Percentiles rank a stretch among this genome's conserved stretches.
Evolutionary conservation across 108 stramenopile species (phyloP).

Genomic region (Mayamaea pseudoterrestris): DNA sequence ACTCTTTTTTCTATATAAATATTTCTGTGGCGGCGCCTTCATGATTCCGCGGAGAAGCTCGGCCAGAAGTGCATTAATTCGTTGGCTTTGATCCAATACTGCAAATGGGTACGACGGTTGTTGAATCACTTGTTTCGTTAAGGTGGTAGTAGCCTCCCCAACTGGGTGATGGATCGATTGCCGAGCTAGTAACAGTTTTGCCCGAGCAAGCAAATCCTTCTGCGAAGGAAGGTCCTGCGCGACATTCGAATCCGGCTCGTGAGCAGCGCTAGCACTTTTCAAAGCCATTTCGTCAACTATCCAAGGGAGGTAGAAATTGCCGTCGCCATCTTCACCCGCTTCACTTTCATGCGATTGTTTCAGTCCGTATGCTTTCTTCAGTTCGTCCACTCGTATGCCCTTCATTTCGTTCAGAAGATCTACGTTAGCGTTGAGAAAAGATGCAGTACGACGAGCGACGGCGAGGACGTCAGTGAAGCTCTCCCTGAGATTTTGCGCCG

Average conservation of each 20-base stretch:
- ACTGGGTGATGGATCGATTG: neutral
- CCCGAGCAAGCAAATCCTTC: constrained; percentile 56
- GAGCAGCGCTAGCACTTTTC: neutral
- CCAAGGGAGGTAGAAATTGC: no score
- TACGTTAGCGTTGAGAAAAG: constrained; percentile 27
- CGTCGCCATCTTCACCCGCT: neutral
- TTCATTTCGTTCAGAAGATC: constrained; percentile 20
- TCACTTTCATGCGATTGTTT: constrained; percentile 1
- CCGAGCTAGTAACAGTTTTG: constrained; percentile 32
- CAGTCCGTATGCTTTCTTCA: constrained; percentile 37
- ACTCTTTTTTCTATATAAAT: neutral
- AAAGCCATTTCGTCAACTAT: neutral
- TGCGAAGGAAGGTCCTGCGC: constrained; percentile 31
- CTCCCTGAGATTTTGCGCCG: neutral
- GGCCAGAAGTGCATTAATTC: constrained; percentile 43
- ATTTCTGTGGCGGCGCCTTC: constrained; percentile 13
- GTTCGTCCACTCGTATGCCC: constrained; percentile 6
- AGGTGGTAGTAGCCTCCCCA: constrained; percentile 2
- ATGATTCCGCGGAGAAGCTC: constrained; percentile 46
- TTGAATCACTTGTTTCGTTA: constrained; percentile 10
- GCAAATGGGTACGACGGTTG: constrained; percentile 9
- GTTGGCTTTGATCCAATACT: constrained; percentile 46
- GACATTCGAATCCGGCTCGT: neutral
- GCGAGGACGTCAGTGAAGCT: constrained; percentile 13
- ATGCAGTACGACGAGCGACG: constrained; percentile 39